Conservation (phyloP, 2,329 filamentous ascomycete species). For the Clonostachys sp. region DNA sequence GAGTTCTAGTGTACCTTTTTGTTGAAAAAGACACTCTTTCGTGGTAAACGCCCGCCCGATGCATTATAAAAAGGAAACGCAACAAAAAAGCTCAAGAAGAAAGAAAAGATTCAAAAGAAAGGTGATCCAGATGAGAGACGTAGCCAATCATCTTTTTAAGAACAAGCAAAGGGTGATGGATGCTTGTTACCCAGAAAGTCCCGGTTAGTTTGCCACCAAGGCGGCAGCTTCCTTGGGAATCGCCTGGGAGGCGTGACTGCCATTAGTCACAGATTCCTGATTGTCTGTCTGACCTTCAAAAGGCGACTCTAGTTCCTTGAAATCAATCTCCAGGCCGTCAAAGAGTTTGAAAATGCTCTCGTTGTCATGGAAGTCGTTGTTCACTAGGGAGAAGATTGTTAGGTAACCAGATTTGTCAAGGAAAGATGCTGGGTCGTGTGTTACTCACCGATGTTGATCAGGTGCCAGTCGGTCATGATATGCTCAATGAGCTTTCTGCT, state of each 20-base stretch:
- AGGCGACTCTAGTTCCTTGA: slow-evolving; percentile 49
- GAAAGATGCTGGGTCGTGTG: not conserved
- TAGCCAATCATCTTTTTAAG: too few species aligned
- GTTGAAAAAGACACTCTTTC: slow-evolving; percentile 14
- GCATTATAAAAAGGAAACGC: slow-evolving; percentile 1
- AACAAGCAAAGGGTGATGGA: not conserved
- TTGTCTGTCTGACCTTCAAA: slow-evolving; percentile 16
- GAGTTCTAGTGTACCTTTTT: slow-evolving; percentile 11
- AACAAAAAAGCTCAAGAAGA: slow-evolving; percentile 8
- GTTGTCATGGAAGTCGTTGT: slow-evolving; percentile 93
- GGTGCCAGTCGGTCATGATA: slow-evolving; percentile 86
- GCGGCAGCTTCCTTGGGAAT: not conserved
- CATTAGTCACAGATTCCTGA: slow-evolving; percentile 8
- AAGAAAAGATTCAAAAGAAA: slow-evolving; percentile 3
- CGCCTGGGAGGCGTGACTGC: slow-evolving; percentile 1
- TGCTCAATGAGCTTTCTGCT: slow-evolving; percentile 76
- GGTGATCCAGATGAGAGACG: not conserved
- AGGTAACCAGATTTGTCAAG: slow-evolving; percentile 2
- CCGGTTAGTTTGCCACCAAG: not conserved
- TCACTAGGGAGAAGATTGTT: slow-evolving; percentile 51
- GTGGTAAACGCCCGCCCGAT: not conserved
- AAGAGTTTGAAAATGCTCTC: slow-evolving; percentile 83
- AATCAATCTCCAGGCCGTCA: slow-evolving; percentile 62
- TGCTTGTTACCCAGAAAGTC: not conserved
- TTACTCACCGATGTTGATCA: slow-evolving; percentile 85